These are phyloP conservation scores for Eucommia ulmoides DNA, from an alignment of 257 asterid genomes.

Conservation along the genomic window DNA sequence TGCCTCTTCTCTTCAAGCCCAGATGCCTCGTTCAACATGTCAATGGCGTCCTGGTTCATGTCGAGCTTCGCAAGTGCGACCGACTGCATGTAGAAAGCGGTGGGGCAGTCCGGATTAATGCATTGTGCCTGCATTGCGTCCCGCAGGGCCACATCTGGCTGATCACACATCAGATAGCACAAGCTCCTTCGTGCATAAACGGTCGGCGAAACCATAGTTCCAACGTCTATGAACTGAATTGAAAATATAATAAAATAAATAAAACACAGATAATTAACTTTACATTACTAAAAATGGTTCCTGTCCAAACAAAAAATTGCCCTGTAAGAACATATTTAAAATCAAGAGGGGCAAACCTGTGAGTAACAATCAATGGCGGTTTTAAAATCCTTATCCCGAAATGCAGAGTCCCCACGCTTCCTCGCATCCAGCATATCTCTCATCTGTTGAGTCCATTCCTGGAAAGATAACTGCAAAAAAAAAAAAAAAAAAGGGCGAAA, in stretches of 20 bases:
- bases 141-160: too few relatives aligned
- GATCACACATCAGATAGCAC: too few relatives aligned
- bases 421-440: constrained; percentile 28
- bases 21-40: neutral
- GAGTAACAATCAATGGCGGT: too few relatives aligned
- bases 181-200: constrained; percentile 92
- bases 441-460: constrained; percentile 28
- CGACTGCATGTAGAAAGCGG: constrained; percentile 35
- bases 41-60: neutral
- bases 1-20: neutral
- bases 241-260: too few relatives aligned
- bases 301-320: too few relatives aligned
- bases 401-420: constrained; percentile 92
- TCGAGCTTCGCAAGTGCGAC: neutral
- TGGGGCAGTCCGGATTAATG: constrained; percentile 83
- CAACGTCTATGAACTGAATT: too few relatives aligned
- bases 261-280: too few relatives aligned
- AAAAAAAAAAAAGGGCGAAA: too few relatives aligned
- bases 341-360: constrained; percentile 54
- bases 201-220: constrained; percentile 94
- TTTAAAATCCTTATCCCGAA: constrained; percentile 35
- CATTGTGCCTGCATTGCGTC: too few relatives aligned
- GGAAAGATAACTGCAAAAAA: constrained; percentile 47
- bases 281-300: too few relatives aligned
- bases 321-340: neutral